Evolutionary conservation across 306 rosid species (phyloP), one percentile per base, ranked within the genome.

Genomic region (Castanea mollissima): DNA sequence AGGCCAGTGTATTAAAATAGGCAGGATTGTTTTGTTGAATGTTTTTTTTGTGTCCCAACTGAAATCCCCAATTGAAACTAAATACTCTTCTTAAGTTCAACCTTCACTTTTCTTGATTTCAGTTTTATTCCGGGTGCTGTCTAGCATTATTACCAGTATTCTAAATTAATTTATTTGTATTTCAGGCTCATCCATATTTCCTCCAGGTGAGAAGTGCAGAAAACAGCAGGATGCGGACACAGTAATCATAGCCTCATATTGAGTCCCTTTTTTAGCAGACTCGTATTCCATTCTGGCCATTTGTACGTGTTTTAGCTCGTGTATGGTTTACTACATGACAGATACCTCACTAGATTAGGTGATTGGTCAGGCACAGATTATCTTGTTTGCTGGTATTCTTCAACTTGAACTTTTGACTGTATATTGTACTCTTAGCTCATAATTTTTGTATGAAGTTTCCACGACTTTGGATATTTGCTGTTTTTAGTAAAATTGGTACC

Each of bases 151-250:
- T 29, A 21, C 6, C 4, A 25, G 71, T 55, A 34, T 44, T 71
- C 21, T 16, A 21, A 55, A 10, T 71, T 27, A 12, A 8, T 51
- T 69, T 44, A 23, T 41, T 19, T 73, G 19, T 23, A 31, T 51
- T 63, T 32, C 88, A 87, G 91, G 91, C 83, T n/a, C 91, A 82
- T 77, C 83, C 85, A 74, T 87, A 82, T 76, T 87, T 87, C 81
- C 78, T 76, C 21, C 85, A 82, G 83, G 91, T 82, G 85, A 82
- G 90, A 75, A 79, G 79, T 75, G 88, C 85, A n/a, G 85, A 87
- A 60, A 87, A 35, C 56, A 82, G 83, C 87, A 78, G 80, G 81
- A 85, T 67, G 27, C 77, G 82, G 27, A 82, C 78, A 6, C 85
- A 65, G 54, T 85, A 75, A 77, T 73, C 58, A 0, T 35, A 46